phyloP scores from a whole-genome alignment of 1,284 basidiomycete species.

The Meira nashicola region DNA sequence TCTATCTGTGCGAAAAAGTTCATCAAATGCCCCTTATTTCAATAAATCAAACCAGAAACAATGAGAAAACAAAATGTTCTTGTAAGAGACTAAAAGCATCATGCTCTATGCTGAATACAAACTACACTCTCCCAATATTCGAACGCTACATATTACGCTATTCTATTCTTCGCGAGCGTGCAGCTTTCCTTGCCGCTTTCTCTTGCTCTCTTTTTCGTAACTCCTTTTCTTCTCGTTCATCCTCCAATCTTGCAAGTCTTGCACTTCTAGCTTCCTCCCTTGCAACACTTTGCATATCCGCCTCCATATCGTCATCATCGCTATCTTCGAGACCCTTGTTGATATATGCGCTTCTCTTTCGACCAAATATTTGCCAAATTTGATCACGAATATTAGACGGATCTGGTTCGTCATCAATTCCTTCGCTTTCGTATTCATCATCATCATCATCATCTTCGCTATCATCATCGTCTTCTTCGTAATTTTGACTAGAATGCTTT shows the following conservation, averaged over 20 bases:
- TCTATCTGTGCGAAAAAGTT: no score
- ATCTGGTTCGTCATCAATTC: neutral
- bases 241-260: constrained; percentile 34
- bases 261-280: constrained; percentile 42
- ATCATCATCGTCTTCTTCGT: constrained; percentile 20
- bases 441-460: constrained; percentile 23
- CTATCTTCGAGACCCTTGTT: constrained; percentile 32
- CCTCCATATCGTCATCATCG: constrained; percentile 50
- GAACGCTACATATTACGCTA: no score
- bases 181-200: constrained; percentile 19
- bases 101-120: no score
- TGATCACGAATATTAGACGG: constrained; percentile 27
- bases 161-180: neutral
- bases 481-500: neutral
- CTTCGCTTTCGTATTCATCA: constrained; percentile 17
- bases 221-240: constrained; percentile 34
- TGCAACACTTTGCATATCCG: constrained; percentile 36
- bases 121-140: no score
- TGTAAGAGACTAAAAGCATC: no score
- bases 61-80: no score
- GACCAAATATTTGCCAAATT: constrained; percentile 47
- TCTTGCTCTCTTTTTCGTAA: constrained; percentile 30
- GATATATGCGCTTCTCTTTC: constrained; percentile 23
- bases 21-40: no score
- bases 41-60: no score